Base-by-base conservation (phyloP, 2,329 filamentous ascomycete genomes). In the Claviceps cyperi region DNA sequence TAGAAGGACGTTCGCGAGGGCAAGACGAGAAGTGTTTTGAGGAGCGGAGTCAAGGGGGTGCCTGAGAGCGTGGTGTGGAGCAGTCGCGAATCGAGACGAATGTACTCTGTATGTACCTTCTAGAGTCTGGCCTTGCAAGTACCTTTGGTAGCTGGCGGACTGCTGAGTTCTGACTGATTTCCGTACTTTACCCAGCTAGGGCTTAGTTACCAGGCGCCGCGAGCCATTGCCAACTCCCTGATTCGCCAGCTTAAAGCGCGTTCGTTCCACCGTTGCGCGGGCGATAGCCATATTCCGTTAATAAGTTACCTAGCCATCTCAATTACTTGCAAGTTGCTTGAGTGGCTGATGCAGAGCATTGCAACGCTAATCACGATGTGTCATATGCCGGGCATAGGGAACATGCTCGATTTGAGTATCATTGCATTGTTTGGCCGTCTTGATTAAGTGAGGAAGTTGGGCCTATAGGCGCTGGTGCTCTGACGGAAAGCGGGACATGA, bases 11-110 rank as follows among this genome's bases (percentile, higher is more conserved):
- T 54, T 59, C 44, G 60, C 64, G 62, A 65, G 60, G 62, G 58
- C 56, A 46, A 32, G 58, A 59, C 60, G 60, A 52, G 61, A 60
- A 59, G 60, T 66, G 63, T 66, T 65, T 66, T 66, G 62, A 64
- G 59, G 57, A 63, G 62, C 57, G 60, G 58, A 60, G 58, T 53
- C 58, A 61, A 55, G 63, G 56, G 58, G 61, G 54, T 53, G 40
- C 19, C 11, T 22, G 40, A 55, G 58, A 55, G 58, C 51, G 55
- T 53, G 53, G 43, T 45, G 53, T 55, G 55, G 52, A 50, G 45
- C 50, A 41, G 52, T 54, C 55, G 55, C 55, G 55, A 47, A 46
- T 50, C 17, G 38, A 48, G 44, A 53, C 55, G 28, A 32, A 56
- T 52, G 55, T 56, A 56, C 54, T n/a, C n/a, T 51, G 9, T 17